Evolutionary conservation across 2,329 filamentous ascomycete species (phyloP), one percentile per base, ranked within the genome.

Genomic region (Arthrinium puccinioides): DNA sequence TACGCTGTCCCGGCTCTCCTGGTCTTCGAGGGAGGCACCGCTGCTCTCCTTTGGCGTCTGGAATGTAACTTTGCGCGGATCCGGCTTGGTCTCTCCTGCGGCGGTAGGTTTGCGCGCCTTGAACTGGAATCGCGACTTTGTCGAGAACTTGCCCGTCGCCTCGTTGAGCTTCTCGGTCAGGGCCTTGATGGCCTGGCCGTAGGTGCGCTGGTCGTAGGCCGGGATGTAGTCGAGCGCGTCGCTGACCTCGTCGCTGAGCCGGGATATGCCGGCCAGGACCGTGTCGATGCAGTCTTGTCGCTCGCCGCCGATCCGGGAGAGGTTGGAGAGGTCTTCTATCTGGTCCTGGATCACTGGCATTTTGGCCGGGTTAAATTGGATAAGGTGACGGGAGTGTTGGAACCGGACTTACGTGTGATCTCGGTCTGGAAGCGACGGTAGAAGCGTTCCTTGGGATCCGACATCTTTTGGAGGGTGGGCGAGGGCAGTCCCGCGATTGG

Each of bases 171-270:
- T 87, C 39, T 90, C 85, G 14, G 82, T 82, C 11, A 96, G 67
- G 13, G 74, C 73, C 67, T 92, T 94, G 60, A 96, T 79, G 16
- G 84, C 76, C 78, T 87, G 80, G 29, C 82, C 76, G 55, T 95
- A 97, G 18, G 84, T 82, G 49, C 86, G 79, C 58, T 92, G 87
- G 53, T 97, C 92, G 56, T 96, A 94, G 7, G 87, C 79, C 3
- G 92, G 88, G 13, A 95, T 77, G 48, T 82, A 87, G 39, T 82
- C 80, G 2, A 84, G 78, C 1, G 86, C 84, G 61, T 96, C 88
- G 47, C 86, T 82, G 26, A 96, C 85, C 50, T 92, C 82, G 45
- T 83, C 84, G 2, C 87, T 88, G 13, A 97, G 72, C 40, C 79
- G 76, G 21, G 85, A 81, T 51, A 97, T 92, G 44, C 79, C 77